Conservation (phyloP, 2,329 filamentous ascomycete species). For the Trichophyton equinum region DNA sequence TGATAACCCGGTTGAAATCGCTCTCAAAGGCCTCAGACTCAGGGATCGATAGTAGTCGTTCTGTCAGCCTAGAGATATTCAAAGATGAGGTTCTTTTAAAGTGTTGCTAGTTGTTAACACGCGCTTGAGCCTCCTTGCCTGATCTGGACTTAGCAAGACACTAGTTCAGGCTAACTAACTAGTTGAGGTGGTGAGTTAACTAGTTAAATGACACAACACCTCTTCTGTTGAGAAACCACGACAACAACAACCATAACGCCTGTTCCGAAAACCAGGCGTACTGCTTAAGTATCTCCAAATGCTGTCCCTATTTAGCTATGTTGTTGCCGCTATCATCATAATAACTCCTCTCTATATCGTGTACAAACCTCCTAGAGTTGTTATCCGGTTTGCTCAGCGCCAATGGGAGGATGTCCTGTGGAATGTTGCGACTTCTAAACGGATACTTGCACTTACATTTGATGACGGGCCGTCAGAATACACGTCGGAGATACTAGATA, state of each 20-base stretch:
- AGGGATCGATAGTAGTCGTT: background rate
- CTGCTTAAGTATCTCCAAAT: background rate
- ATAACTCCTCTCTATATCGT: constrained; percentile 49
- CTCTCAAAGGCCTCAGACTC: background rate
- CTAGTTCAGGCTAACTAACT: background rate
- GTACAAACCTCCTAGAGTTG: constrained; percentile 64
- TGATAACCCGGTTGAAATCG: background rate
- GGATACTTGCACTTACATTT: constrained; percentile 68
- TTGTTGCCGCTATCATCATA: background rate
- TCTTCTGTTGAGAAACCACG: background rate
- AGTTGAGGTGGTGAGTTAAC: background rate
- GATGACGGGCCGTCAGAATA: constrained; percentile 71
- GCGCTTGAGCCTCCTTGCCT: background rate
- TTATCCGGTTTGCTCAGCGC: constrained; percentile 58
- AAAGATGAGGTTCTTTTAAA: background rate
- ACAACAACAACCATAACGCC: background rate
- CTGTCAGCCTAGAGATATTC: background rate
- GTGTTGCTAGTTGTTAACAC: background rate
- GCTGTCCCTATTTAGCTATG: background rate
- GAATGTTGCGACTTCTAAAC: constrained; percentile 46
- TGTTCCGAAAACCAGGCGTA: background rate
- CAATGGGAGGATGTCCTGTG: constrained; percentile 71
- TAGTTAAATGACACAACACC: background rate
- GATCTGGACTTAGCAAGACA: background rate
- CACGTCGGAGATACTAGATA: constrained; percentile 56